Percentiles rank a stretch among this genome's conserved stretches.
Conservation (phyloP, 179 eudicot genomes). For the Monotropa hypopitys region DNA sequence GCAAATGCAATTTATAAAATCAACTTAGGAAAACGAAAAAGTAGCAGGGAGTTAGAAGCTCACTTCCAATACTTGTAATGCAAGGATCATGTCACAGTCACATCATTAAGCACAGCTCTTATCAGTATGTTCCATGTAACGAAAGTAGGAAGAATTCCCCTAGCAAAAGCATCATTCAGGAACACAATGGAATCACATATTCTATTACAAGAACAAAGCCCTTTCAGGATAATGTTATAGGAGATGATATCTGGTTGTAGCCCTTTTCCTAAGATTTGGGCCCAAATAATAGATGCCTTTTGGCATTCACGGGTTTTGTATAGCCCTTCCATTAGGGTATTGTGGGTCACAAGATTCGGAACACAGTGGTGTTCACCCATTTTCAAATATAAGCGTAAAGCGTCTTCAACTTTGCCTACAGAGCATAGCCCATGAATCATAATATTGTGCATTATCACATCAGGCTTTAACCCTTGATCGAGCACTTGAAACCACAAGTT, state of each 20-base stretch:
- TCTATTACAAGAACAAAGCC: slow-evolving; percentile 60
- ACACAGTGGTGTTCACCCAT: slow-evolving; percentile 38
- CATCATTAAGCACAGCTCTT: slow-evolving; percentile 36
- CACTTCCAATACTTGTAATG: neutral
- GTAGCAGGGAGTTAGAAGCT: neutral
- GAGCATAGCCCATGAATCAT: slow-evolving; percentile 78
- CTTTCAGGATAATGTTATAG: slow-evolving; percentile 65
- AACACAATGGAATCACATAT: slow-evolving; percentile 37
- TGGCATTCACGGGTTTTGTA: slow-evolving; percentile 42
- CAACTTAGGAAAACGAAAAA: neutral
- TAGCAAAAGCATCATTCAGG: slow-evolving; percentile 47
- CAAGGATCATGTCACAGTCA: slow-evolving; percentile 2
- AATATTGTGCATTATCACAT: slow-evolving; percentile 71
- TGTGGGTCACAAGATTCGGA: slow-evolving; percentile 74
- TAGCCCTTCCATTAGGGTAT: slow-evolving; percentile 85
- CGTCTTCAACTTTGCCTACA: slow-evolving; percentile 44
- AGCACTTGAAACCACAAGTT: slow-evolving; percentile 53
- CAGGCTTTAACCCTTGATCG: slow-evolving; percentile 56
- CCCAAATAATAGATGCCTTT: slow-evolving; percentile 60
- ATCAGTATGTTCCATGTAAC: slow-evolving; percentile 78
- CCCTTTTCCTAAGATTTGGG: slow-evolving; percentile 40
- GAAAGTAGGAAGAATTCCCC: slow-evolving; percentile 43
- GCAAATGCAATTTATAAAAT: neutral
- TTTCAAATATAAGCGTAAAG: slow-evolving; percentile 39
- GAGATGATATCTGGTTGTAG: slow-evolving; percentile 70